These are phyloP conservation scores for Erysimum cheiri DNA, from an alignment of 441 rosid genomes.

Conservation along the genomic window DNA sequence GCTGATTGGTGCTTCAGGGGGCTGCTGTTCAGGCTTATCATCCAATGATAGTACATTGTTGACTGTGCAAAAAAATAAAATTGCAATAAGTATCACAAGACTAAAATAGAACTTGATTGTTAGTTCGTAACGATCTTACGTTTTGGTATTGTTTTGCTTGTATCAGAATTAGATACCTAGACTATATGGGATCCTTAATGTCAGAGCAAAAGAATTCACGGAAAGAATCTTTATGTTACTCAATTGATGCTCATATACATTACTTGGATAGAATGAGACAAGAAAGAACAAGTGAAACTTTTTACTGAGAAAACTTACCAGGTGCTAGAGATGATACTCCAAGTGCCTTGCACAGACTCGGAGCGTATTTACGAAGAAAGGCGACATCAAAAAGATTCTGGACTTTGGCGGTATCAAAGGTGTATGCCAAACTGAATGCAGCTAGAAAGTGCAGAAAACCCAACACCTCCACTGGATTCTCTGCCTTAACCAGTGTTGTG, in stretches of 20 bases:
- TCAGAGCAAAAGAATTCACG: not conserved
- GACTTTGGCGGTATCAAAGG: conserved; percentile 42
- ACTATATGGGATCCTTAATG: not conserved
- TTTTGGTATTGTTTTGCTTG: conserved; percentile 3
- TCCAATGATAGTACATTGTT: conserved; percentile 10
- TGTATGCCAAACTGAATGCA: conserved; percentile 48
- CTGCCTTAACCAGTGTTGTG: conserved; percentile 34
- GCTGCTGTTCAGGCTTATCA: conserved; percentile 39
- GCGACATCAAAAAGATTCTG: conserved; percentile 39
- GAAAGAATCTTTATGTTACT: conserved; percentile 7
- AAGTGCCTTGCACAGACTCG: conserved; percentile 42
- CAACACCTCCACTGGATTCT: conserved; percentile 48
- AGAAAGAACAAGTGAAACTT: not conserved
- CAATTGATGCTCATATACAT: not conserved
- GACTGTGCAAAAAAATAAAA: conserved; percentile 20
- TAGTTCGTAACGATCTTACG: not conserved
- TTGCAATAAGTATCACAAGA: conserved; percentile 6
- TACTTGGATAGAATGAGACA: conserved; percentile 16
- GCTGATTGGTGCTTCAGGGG: conserved; percentile 32
- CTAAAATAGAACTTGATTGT: conserved; percentile 1
- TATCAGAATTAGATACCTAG: conserved; percentile 14
- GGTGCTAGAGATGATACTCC: conserved; percentile 37
- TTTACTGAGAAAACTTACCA: conserved; percentile 41
- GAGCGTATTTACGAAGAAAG: conserved; percentile 39
- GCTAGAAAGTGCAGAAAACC: conserved; percentile 51